Base-by-base conservation (phyloP, 164 flowering plant species). In the Annona cherimola region DNA sequence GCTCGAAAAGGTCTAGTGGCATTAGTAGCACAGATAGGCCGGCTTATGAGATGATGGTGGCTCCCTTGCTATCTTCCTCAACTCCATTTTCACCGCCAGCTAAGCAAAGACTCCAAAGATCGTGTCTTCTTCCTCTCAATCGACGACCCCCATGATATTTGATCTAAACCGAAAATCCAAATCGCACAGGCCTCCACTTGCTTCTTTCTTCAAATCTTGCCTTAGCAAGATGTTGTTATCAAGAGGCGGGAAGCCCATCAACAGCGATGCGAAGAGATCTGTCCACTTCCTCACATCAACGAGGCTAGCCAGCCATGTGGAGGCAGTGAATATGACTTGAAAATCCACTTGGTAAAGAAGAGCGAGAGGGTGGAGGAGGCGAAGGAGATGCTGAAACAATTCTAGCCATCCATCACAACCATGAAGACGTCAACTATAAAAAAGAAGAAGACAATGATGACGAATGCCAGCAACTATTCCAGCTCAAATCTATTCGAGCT, bases 401-500 rank as follows among this genome's bases (percentile, higher is more conserved):
- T 81, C 70, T 84, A 82, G 75, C 75, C 68, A 57, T 46, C 20
- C 75, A 66, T 11, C 66, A 69, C 1, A 66, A 70, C 18, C 67
- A 68, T 1, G 76, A 59, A 6, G 61, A 61, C 6, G 75, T 67
- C 7, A 85, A 79, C 0, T 84, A 82, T 0, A 89, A 85, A 0
- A 89, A 83, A 0, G 88, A 86, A 0, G 93, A 86, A 4, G 94
- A 85, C n/a, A 97, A 91, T 26, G 35, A 26, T 26, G 35, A 26
- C 35, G 35, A 26, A 26, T 71, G 89, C 73, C 0, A 91, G 76
- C n/a, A 93, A 97, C 60, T 90, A 70, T 75, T 79, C 97, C 7
- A 95, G 99, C 73, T 95, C 99, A 1, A 98, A 95, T 86, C 80
- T 93, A 6, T 95, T 95, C 75, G 99, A 95, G 66, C 82, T 95